Base-by-base conservation (phyloP, 495 filamentous ascomycete species). In the Penicillium soppii region DNA sequence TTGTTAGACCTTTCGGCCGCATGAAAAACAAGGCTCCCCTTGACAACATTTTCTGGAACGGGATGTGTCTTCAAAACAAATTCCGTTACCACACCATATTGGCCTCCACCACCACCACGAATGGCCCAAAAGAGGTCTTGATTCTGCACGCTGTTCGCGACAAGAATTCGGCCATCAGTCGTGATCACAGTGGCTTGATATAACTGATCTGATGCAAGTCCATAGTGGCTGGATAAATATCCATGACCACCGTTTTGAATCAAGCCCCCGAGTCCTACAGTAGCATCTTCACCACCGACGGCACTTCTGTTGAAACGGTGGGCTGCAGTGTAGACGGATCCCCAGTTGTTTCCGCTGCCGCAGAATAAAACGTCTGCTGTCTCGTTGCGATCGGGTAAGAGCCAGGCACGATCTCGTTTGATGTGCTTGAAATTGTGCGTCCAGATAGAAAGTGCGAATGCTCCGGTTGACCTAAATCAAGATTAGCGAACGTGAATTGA, bases 171-270 rank as follows among this genome's bases (percentile, higher is more conserved):
- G 4, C 80, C 79, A 12, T 78, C 67, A 5, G 73, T 71, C 0
- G 80, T 81, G 21, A 83, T 59, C 16, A 82, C 75, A 7, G 77
- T 74, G 39, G 76, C 78, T 37, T 80, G 66, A 21, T 80, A 61
- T 4, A 81, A 74, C 2, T 76, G 80, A 38, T 82, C 79, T 4
- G 57, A 55, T 15, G 43, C 45, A 17, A 59, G 45, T 7, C 57
- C 57, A n/a, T 59, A 32, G 13, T 44, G 32, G 7, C 44, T 52
- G 3, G 52, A 59, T 5, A 59, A 29, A 12, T 36, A 7, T 5
- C 57, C 57, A 22, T 84, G 80, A 13, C 82, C 82, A n/a, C 81
- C 81, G 15, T 78, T 79, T 45, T 81, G 77, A 15, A 78, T 67
- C 36, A 77, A 73, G 15, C 82, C 80, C n/a, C 80, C 81, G 0